Evolutionary conservation across 2,329 filamentous ascomycete species (phyloP).

Genomic region (Fusarium citri): DNA sequence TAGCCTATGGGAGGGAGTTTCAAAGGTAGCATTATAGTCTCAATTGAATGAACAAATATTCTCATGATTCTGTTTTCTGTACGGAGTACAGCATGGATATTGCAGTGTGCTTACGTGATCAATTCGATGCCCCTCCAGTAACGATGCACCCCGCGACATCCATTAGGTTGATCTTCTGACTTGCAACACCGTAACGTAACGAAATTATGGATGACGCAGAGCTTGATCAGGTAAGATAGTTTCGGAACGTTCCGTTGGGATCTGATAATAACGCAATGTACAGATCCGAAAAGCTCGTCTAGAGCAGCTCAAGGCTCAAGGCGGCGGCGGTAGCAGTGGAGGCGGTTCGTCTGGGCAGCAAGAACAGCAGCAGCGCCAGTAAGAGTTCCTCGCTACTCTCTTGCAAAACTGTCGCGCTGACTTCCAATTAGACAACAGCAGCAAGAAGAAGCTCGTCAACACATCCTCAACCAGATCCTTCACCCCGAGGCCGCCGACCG

Average conservation of each 20-base stretch:
- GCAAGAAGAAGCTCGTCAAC: conserved; percentile 76
- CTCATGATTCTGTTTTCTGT: not conserved
- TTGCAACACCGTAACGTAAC: conserved; percentile 21
- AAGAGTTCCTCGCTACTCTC: not conserved
- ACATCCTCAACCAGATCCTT: conserved; percentile 91
- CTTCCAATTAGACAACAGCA: conserved; percentile 54
- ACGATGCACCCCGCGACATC: conserved; percentile 33
- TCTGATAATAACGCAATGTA: not conserved
- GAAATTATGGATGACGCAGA: conserved; percentile 58
- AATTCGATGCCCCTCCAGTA: conserved; percentile 45
- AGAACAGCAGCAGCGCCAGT: conserved; percentile 71
- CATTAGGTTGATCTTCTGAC: conserved; percentile 35
- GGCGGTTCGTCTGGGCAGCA: conserved; percentile 56
- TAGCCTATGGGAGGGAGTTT: not conserved
- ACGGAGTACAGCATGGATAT: not conserved
- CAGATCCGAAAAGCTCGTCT: conserved; percentile 93
- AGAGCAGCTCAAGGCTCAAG: conserved; percentile 87
- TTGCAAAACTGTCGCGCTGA: not conserved
- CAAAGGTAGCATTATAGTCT: not conserved
- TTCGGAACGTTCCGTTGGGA: too few species aligned
- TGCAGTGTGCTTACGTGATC: conserved; percentile 25
- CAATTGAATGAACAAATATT: not conserved
- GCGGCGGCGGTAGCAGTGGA: conserved; percentile 63
- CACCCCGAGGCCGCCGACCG: conserved; percentile 93
- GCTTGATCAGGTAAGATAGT: conserved; percentile 53